A percentile compares a stretch with the other conserved stretches of the same genome.
Conservation (phyloP, 768 basidiomycete genomes). For the Psilocybe sp. region DNA sequence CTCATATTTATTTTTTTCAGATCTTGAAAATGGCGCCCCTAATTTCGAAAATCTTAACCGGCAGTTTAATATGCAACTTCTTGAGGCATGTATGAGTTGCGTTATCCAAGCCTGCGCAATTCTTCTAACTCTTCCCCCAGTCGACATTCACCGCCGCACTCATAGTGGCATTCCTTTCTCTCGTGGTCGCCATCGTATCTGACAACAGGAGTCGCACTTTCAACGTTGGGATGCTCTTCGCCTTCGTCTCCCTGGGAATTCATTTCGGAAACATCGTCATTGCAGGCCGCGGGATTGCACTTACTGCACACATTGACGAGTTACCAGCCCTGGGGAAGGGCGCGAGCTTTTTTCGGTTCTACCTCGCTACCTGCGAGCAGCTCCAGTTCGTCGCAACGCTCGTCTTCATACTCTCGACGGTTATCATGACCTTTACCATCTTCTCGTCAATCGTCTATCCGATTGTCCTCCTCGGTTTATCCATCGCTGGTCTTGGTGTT, state of each 20-base stretch:
- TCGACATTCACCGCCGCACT: constrained; percentile 28
- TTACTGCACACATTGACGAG: constrained; percentile 15
- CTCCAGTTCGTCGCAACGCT: constrained; percentile 28
- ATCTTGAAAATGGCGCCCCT: constrained; percentile 2
- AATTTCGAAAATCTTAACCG: constrained; percentile 16
- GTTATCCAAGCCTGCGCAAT: too few species aligned
- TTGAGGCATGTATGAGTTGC: too few species aligned
- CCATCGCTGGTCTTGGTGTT: constrained; percentile 13
- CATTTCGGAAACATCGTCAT: constrained; percentile 31
- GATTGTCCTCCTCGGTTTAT: constrained; percentile 19
- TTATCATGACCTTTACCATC: constrained; percentile 26
- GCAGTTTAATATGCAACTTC: constrained; percentile 22
- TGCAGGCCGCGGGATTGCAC: constrained; percentile 24
- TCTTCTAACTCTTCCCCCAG: constrained; percentile 11
- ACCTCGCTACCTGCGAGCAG: constrained; percentile 27
- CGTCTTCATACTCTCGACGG: constrained; percentile 23
- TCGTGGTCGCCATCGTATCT: constrained; percentile 21
- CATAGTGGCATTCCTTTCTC: constrained; percentile 23
- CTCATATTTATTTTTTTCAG: too few species aligned
- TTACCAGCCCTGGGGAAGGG: constrained; percentile 12
- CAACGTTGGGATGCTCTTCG: constrained; percentile 29
- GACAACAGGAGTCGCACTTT: constrained; percentile 18
- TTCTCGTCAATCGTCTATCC: constrained; percentile 26
- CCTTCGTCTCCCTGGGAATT: constrained; percentile 26
- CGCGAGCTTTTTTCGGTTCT: constrained; percentile 25